Evolutionary conservation across 495 filamentous ascomycete species (phyloP), one percentile per base, ranked within the genome.

Genomic region (Talaromyces adpressus): DNA sequence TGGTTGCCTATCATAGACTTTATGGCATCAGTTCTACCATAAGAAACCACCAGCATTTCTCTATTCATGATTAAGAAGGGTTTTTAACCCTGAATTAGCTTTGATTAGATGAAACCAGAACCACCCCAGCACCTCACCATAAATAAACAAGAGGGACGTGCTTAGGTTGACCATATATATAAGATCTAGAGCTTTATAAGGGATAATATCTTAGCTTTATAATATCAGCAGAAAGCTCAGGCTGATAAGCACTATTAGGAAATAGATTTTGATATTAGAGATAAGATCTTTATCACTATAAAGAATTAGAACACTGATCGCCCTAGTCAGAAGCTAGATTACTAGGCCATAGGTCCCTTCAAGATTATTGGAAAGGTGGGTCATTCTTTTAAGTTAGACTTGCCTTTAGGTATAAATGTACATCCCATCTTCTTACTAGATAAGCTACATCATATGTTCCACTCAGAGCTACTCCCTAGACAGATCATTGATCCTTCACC

Each of bases 1-100:
- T 66, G 47, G 62, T 56, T 69, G n/a, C 64, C 41, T 11, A 67
- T 68, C 3, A 62, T 71, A 6, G 59, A 75, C 52, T 71, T 73
- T 45, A 54, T 65, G 6, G 63, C 27, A n/a, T 27, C 27, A 5
- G 27, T 34, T 3, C 39, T 60, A 34, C 5, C 18, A 16, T 34
- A 60, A 16, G 57, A 60, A 5, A 34, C 27, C 3, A 60, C 27
- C 1, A 11, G 27, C 6, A 4, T 53, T 11, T 53, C 49, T 32
- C 62, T 6, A 66, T 72, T 27, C 4, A 27, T 27, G 25, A 27
- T 27, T 27, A 4, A 27, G 25, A 27, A 27, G 25, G 25, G 25
- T 27, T 62, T 27, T 27, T 27, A 27, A 27, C 25, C 25, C 25
- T 4, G 25, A 27, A 4, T 27, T 27, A 27, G 25, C 25, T 27